Evolutionary conservation across 2,329 filamentous ascomycete genomes (phyloP).

Genomic region (Colletotrichum ledebouriae): DNA sequence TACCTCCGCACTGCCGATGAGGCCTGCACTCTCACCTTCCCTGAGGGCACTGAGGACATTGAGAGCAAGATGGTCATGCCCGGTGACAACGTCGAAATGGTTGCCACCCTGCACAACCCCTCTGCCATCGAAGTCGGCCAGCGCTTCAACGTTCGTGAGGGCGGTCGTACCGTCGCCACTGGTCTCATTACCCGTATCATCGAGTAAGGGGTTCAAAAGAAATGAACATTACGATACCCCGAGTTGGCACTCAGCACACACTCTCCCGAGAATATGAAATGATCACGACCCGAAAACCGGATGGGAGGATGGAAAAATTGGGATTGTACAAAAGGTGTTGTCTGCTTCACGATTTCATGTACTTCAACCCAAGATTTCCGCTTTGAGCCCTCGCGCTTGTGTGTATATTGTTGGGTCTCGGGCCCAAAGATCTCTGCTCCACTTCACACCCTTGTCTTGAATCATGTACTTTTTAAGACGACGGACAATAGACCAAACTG

Average conservation of each 20-base stretch:
- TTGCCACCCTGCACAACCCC: slow-evolving; percentile 86
- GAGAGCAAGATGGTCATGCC: slow-evolving; percentile 91
- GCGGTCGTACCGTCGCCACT: slow-evolving; percentile 89
- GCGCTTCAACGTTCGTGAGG: slow-evolving; percentile 98
- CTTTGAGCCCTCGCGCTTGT: slow-evolving; percentile 48
- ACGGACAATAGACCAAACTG: slow-evolving; percentile 40
- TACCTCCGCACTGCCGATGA: slow-evolving; percentile 94
- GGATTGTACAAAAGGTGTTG: slow-evolving; percentile 44
- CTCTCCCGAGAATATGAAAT: slow-evolving; percentile 20
- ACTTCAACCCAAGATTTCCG: slow-evolving; percentile 43
- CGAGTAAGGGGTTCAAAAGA: slow-evolving; percentile 57
- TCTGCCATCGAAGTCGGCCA: slow-evolving; percentile 91
- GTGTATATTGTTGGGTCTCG: slow-evolving; percentile 54
- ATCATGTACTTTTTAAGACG: slow-evolving; percentile 53
- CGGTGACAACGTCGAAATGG: slow-evolving; percentile 99
- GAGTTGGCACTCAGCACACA: slow-evolving; percentile 38
- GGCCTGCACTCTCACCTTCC: slow-evolving; percentile 84
- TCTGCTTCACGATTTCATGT: slow-evolving; percentile 45
- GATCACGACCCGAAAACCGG: slow-evolving; percentile 20
- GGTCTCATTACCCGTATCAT: slow-evolving; percentile 83
- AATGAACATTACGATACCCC: slow-evolving; percentile 19
- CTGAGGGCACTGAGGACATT: slow-evolving; percentile 82
- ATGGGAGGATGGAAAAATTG: slow-evolving; percentile 26
- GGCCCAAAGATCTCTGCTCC: slow-evolving; percentile 57
- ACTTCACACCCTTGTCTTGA: slow-evolving; percentile 56